Percentiles rank a stretch among this genome's conserved stretches.
These are phyloP conservation scores for Tricholoma hemisulphureum DNA, from an alignment of 768 basidiomycete species.

Conservation along the genomic window DNA sequence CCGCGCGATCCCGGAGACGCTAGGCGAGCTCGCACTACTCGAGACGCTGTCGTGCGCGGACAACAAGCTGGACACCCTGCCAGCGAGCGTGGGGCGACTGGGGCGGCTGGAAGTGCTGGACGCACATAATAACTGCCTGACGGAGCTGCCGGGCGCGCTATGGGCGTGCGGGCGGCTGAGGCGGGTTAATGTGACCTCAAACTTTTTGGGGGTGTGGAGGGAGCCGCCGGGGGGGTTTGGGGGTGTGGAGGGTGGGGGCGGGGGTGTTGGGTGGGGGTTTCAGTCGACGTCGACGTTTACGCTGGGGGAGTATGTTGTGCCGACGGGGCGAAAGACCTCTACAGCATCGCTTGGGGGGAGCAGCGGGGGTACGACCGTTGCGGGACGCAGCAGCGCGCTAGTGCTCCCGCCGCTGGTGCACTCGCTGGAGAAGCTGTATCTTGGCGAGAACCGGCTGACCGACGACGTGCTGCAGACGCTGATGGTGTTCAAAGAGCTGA, in stretches of 20 bases:
- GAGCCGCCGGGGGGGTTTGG: constrained; percentile 49
- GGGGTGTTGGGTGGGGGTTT: background rate
- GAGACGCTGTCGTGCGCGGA: constrained; percentile 83
- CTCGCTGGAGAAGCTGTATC: constrained; percentile 74
- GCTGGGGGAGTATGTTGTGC: constrained; percentile 3
- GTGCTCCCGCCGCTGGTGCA: constrained; percentile 59
- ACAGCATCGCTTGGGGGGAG: constrained; percentile 28
- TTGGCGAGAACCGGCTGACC: constrained; percentile 86
- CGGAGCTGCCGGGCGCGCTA: constrained; percentile 66
- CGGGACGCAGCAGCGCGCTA: too few relatives aligned
- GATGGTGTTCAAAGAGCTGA: constrained; percentile 72
- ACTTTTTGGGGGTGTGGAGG: constrained; percentile 72
- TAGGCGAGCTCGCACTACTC: constrained; percentile 73
- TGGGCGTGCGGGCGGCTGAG: constrained; percentile 81
- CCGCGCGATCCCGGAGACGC: constrained; percentile 75
- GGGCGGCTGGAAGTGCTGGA: constrained; percentile 75
- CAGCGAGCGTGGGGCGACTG: constrained; percentile 71
- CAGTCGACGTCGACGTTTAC: background rate
- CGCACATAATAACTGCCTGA: constrained; percentile 88
- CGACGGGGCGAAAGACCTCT: constrained; percentile 32
- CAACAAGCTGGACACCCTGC: constrained; percentile 79
- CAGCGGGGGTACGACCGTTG: background rate
- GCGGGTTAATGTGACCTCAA: constrained; percentile 85
- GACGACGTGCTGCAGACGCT: constrained; percentile 78
- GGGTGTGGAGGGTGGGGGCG: background rate